Evolutionary conservation across 129 eudicot species (phyloP).

Genomic region (Ambrosia artemisiifolia): DNA sequence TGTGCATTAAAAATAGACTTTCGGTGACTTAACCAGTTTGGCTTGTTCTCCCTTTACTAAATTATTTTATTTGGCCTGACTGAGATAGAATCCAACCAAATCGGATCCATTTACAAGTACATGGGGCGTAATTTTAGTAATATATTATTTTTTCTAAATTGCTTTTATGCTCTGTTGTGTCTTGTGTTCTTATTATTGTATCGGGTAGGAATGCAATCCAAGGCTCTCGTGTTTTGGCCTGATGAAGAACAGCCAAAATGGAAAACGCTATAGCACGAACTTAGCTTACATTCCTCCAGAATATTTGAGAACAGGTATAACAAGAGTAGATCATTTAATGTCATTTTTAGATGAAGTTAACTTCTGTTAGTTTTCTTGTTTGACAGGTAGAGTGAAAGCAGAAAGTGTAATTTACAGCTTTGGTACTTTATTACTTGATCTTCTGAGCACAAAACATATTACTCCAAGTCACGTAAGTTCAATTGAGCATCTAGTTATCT

Average conservation of each 20-base stretch:
- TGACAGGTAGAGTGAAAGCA: conserved; percentile 75
- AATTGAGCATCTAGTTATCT: background rate
- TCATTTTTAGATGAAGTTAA: background rate
- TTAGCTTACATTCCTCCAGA: conserved; percentile 85
- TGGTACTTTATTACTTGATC: conserved; percentile 85
- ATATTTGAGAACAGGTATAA: conserved; percentile 41
- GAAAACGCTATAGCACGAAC: conserved; percentile 62
- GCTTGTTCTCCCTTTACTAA: background rate
- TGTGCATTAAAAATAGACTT: background rate
- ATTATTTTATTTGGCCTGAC: background rate
- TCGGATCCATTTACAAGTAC: background rate
- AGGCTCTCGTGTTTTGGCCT: conserved; percentile 91
- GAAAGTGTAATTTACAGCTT: conserved; percentile 88
- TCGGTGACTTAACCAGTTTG: background rate
- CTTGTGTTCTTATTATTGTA: conserved; percentile 11
- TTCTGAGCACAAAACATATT: conserved; percentile 82
- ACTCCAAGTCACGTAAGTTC: conserved; percentile 75
- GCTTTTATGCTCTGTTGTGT: background rate
- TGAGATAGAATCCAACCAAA: background rate
- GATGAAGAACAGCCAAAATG: conserved; percentile 64
- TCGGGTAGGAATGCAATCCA: conserved; percentile 72
- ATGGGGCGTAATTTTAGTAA: no score
- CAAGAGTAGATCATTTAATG: background rate
- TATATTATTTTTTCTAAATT: background rate
- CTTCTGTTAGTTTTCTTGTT: conserved; percentile 13